phyloP scores from a whole-genome alignment of 2,329 filamentous ascomycete species.

The Metarhizium anisopliae region DNA sequence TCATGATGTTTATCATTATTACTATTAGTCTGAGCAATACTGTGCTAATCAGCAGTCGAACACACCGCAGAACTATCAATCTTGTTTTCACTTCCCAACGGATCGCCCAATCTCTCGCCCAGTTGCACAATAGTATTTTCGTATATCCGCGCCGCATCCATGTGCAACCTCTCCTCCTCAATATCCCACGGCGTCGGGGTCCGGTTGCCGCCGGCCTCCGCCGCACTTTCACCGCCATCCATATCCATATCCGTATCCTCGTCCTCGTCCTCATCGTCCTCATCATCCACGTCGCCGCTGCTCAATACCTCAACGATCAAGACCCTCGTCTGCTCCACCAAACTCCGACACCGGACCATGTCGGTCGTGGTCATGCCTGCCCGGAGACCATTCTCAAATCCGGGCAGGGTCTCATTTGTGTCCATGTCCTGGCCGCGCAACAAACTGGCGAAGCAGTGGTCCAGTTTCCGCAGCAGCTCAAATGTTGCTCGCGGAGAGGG shows the following conservation, averaged over 20 bases:
- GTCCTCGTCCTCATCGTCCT: slow-evolving; percentile 27
- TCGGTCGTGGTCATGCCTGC: slow-evolving; percentile 70
- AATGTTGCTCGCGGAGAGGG: slow-evolving; percentile 56
- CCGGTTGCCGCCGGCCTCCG: slow-evolving; percentile 1
- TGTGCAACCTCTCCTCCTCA: slow-evolving; percentile 45
- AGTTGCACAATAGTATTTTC: slow-evolving; percentile 69
- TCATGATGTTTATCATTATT: background rate
- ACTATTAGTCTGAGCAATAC: background rate
- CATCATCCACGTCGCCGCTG: slow-evolving; percentile 27
- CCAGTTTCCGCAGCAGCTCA: slow-evolving; percentile 64
- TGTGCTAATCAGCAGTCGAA: background rate
- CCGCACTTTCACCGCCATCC: slow-evolving; percentile 15
- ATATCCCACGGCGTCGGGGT: slow-evolving; percentile 23
- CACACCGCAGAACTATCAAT: slow-evolving; percentile 3
- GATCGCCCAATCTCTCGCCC: slow-evolving; percentile 53
- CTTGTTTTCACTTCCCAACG: slow-evolving; percentile 13
- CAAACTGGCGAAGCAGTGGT: slow-evolving; percentile 73
- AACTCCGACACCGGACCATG: slow-evolving; percentile 76
- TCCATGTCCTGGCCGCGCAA: slow-evolving; percentile 58
- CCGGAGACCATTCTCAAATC: slow-evolving; percentile 52
- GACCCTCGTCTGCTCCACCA: slow-evolving; percentile 69
- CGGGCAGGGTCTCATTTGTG: slow-evolving; percentile 56
- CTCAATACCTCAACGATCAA: slow-evolving; percentile 61
- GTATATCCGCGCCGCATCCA: slow-evolving; percentile 70
- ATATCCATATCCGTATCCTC: slow-evolving; percentile 27